A percentile compares a stretch with the other conserved stretches of the same genome.
Conservation (phyloP, 441 rosid genomes). For the Brassica hybrid region DNA sequence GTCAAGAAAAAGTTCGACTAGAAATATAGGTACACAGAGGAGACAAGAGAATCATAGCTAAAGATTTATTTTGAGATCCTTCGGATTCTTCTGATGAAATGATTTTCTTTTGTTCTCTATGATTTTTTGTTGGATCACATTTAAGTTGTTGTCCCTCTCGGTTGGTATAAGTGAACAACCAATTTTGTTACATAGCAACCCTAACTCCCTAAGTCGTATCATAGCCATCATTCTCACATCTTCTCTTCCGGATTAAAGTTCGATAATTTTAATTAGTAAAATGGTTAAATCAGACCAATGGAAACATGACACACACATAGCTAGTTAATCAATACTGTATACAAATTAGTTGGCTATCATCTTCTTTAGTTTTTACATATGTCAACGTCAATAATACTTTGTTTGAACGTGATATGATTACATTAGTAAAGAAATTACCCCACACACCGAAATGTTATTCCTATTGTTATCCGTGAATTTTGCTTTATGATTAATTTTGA, state of each 20-base stretch:
- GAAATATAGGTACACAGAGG: slow-evolving; percentile 41
- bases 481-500: background rate
- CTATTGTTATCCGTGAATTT: slow-evolving; percentile 16
- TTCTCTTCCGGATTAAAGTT: background rate
- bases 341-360: slow-evolving; percentile 16
- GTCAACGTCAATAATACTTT: slow-evolving; percentile 32
- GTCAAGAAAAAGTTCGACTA: background rate
- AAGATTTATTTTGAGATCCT: slow-evolving; percentile 22
- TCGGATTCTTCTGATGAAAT: slow-evolving; percentile 24
- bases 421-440: slow-evolving; percentile 31
- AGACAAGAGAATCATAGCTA: slow-evolving; percentile 40
- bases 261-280: no score
- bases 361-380: slow-evolving; percentile 17
- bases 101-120: background rate
- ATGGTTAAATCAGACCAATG: no score
- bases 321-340: slow-evolving; percentile 4
- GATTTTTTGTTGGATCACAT: slow-evolving; percentile 15
- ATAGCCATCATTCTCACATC: slow-evolving; percentile 28
- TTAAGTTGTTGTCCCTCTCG: background rate
- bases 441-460: slow-evolving; percentile 38
- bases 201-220: slow-evolving; percentile 23
- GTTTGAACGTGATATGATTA: slow-evolving; percentile 33
- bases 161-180: slow-evolving; percentile 13
- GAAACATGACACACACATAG: slow-evolving; percentile 1
- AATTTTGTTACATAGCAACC: slow-evolving; percentile 24